Percentiles rank a stretch among this genome's conserved stretches.
phyloP scores from a whole-genome alignment of 768 basidiomycete species.

The Leucocoprinus leucothites region DNA sequence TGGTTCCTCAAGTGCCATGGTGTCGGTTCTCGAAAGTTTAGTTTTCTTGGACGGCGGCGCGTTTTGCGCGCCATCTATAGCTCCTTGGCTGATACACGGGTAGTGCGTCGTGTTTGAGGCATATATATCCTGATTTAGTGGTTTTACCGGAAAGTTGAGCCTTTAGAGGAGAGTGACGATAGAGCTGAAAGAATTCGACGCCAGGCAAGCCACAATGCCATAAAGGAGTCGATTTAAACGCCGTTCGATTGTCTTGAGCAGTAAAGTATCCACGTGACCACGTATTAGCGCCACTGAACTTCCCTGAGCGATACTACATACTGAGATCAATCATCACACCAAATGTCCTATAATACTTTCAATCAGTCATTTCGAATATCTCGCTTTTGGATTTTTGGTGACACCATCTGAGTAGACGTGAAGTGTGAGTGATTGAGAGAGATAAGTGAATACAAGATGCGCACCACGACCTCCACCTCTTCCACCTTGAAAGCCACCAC shows the following conservation, averaged over 20 bases:
- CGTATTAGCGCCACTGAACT: no score
- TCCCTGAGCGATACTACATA: no score
- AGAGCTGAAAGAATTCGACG: background rate
- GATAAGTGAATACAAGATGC: background rate
- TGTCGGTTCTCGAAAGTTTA: background rate
- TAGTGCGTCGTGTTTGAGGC: background rate
- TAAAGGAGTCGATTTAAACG: background rate
- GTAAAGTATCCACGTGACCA: background rate
- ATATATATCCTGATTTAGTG: background rate
- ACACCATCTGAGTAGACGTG: conserved; percentile 23
- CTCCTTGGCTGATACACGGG: background rate
- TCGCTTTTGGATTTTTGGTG: no score
- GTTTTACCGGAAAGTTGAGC: background rate
- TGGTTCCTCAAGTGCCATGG: background rate
- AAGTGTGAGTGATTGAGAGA: background rate
- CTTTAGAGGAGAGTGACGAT: background rate
- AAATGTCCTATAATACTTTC: no score
- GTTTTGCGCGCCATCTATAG: background rate
- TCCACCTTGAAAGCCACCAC: conserved; percentile 34
- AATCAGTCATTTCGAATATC: no score
- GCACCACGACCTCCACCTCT: conserved; percentile 36
- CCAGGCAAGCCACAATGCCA: background rate
- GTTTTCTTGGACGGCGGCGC: background rate
- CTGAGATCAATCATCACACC: no score
- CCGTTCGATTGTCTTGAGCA: no score